Conservation (phyloP, 176 grass and related monocot genomes). For the Avena atlantica region DNA sequence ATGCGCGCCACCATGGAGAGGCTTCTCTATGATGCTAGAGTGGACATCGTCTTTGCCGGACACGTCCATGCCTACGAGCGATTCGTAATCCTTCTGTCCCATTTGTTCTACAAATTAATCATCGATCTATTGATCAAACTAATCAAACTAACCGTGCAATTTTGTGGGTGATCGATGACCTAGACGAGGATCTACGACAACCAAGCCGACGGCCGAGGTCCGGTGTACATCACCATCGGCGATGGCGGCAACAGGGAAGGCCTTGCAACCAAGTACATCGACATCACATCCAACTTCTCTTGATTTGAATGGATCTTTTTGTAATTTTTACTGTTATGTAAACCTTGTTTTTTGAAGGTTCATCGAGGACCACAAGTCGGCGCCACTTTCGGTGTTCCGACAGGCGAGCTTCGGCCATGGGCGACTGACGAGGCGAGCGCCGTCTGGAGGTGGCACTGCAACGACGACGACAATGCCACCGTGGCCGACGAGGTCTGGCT, state of each 20-base stretch:
- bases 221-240: conserved; percentile 76
- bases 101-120: too few species aligned
- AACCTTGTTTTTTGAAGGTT: conserved; percentile 47
- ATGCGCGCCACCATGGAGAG: conserved; percentile 70
- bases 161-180: neutral
- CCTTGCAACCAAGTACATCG: conserved; percentile 57
- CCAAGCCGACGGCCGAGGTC: conserved; percentile 49
- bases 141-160: too few species aligned
- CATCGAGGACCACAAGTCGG: conserved; percentile 55
- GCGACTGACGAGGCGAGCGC: conserved; percentile 60
- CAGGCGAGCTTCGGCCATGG: conserved; percentile 92
- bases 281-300: neutral
- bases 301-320: neutral
- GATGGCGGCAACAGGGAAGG: conserved; percentile 90
- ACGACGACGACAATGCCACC: conserved; percentile 56
- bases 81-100: conserved; percentile 50
- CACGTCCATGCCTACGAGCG: conserved; percentile 90
- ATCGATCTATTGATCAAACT: neutral
- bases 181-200: conserved; percentile 72
- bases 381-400: conserved; percentile 60
- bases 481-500: conserved; percentile 76
- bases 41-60: conserved; percentile 68
- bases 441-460: conserved; percentile 83
- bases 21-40: conserved; percentile 54
- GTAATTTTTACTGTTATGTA: neutral